phyloP scores from a whole-genome alignment of 805 yeast genomes.

The Scheffersomyces lignosus region DNA sequence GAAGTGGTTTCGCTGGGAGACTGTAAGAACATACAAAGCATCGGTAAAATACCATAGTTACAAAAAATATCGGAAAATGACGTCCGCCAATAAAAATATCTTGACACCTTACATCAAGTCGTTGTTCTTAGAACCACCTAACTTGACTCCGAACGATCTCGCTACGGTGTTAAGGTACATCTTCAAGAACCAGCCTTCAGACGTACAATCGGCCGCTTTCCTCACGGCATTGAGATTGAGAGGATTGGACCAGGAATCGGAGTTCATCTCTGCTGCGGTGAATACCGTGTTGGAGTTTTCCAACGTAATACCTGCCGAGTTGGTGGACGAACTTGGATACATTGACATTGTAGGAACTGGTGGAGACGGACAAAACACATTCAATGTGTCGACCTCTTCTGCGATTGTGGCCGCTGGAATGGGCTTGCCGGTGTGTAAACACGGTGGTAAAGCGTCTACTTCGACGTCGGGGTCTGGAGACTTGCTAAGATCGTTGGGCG shows the following conservation, averaged over 20 bases:
- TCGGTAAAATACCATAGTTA: no score
- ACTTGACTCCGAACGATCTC: constrained; percentile 64
- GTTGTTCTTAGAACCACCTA: constrained; percentile 59
- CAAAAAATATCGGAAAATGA: no score
- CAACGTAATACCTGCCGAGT: constrained; percentile 46
- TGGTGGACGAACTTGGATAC: constrained; percentile 51
- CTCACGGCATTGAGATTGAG: constrained; percentile 72
- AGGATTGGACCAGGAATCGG: constrained; percentile 79
- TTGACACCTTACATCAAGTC: constrained; percentile 64
- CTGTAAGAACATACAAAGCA: no score
- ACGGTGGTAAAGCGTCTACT: constrained; percentile 97
- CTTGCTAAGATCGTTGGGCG: constrained; percentile 74
- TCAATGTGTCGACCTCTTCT: constrained; percentile 92
- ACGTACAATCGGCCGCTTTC: constrained; percentile 75
- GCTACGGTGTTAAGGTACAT: constrained; percentile 60
- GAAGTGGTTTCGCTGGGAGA: no score
- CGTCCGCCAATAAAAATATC: constrained; percentile 12
- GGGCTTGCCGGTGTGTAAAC: constrained; percentile 79
- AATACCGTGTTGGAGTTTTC: constrained; percentile 68
- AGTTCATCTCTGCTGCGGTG: constrained; percentile 84
- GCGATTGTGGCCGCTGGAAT: constrained; percentile 95
- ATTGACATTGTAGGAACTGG: constrained; percentile 98
- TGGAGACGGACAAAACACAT: constrained; percentile 97
- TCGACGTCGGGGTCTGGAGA: constrained; percentile 95
- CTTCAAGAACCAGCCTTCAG: constrained; percentile 59